A percentile compares a stretch with the other conserved stretches of the same genome.
phyloP scores from a whole-genome alignment of 352 stramenopile genomes.

The Pythium rishiriense region DNA sequence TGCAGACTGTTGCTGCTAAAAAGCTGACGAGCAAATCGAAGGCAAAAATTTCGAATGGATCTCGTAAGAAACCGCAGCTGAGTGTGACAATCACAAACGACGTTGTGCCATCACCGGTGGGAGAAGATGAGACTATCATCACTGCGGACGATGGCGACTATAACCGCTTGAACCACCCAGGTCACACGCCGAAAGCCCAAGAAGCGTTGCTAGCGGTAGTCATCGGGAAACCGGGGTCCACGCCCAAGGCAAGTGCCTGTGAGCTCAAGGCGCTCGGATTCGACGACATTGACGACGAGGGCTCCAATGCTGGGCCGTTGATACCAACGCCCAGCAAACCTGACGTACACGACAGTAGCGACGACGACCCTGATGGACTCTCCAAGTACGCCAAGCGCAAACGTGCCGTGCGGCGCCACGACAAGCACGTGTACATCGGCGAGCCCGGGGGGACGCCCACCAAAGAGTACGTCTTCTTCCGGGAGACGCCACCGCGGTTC shows the following conservation, averaged over 20 bases:
- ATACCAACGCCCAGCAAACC: conserved; percentile 11
- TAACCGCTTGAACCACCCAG: conserved; percentile 62
- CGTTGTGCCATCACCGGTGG: too few relatives aligned
- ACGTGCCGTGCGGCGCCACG: conserved; percentile 36
- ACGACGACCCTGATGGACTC: conserved; percentile 26
- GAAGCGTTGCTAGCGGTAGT: conserved; percentile 24
- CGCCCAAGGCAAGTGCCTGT: conserved; percentile 45
- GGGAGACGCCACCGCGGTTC: conserved; percentile 75
- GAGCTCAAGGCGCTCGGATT: conserved; percentile 55
- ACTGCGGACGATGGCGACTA: conserved; percentile 27
- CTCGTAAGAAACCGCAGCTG: conserved; percentile 25
- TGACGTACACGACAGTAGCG: conserved; percentile 8
- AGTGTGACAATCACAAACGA: conserved; percentile 21
- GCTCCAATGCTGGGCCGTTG: conserved; percentile 4
- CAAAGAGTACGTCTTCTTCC: conserved; percentile 86
- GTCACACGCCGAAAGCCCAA: conserved; percentile 55
- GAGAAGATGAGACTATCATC: not conserved
- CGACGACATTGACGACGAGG: conserved; percentile 44
- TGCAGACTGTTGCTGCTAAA: not conserved
- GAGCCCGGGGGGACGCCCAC: conserved; percentile 59
- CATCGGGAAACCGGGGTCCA: conserved; percentile 63
- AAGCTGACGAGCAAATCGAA: not conserved
- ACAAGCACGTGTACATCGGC: conserved; percentile 63
- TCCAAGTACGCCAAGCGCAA: conserved; percentile 63
- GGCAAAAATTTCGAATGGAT: conserved; percentile 8